A percentile compares a stretch with the other conserved stretches of the same genome.
phyloP scores from a whole-genome alignment of 2,329 filamentous ascomycete genomes.

The Fusarium sp. region DNA sequence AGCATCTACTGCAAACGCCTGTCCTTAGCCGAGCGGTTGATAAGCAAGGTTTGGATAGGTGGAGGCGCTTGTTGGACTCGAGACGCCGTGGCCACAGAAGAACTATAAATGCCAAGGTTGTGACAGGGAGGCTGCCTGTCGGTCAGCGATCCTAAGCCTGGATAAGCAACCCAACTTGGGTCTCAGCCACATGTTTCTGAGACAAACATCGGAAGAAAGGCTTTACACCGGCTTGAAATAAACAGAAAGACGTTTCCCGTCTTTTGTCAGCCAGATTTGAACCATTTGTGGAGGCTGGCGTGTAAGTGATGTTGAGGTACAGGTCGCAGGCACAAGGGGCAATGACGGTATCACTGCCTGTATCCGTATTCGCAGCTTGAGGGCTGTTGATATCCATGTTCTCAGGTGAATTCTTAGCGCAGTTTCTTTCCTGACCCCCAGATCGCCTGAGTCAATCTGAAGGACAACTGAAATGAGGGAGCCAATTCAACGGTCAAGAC shows the following conservation, averaged over 20 bases:
- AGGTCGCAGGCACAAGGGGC: not conserved
- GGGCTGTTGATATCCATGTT: not conserved
- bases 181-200: conserved; percentile 32
- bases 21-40: conserved; percentile 38
- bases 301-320: not conserved
- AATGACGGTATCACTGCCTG: not conserved
- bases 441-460: conserved; percentile 6
- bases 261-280: not conserved
- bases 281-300: not conserved
- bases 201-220: conserved; percentile 34
- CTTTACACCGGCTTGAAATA: not conserved
- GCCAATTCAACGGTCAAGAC: conserved; percentile 4
- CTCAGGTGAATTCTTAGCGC: not conserved
- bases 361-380: conserved; percentile 3
- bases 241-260: not conserved
- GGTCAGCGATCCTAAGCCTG: conserved; percentile 21
- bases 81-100: conserved; percentile 11
- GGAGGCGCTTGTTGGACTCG: conserved; percentile 39
- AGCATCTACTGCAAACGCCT: conserved; percentile 23
- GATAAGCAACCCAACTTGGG: conserved; percentile 30
- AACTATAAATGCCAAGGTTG: conserved; percentile 14
- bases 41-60: conserved; percentile 13
- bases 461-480: conserved; percentile 13
- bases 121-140: conserved; percentile 32
- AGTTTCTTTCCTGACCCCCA: not conserved